Evolutionary conservation across 805 yeast species (phyloP).

Genomic region (Huiozyma naganishii): DNA sequence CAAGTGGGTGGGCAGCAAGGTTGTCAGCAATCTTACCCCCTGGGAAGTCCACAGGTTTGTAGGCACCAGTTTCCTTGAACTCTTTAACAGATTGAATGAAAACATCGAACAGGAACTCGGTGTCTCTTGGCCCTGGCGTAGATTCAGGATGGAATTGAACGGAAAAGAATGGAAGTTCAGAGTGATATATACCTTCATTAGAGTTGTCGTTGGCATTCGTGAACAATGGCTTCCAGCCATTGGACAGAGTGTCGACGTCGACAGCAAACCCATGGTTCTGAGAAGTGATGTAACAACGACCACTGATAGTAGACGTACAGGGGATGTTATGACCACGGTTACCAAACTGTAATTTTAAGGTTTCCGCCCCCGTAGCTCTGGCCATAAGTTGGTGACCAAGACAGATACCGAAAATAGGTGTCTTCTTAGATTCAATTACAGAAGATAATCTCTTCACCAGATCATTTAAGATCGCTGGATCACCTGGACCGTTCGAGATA

Average conservation of each 20-base stretch:
- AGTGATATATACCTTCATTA: slow-evolving; percentile 95
- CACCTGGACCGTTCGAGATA: slow-evolving; percentile 98
- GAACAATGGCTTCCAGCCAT: slow-evolving; percentile 88
- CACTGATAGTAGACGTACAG: slow-evolving; percentile 78
- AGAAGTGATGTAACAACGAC: slow-evolving; percentile 95
- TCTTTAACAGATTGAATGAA: slow-evolving; percentile 75
- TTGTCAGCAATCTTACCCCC: slow-evolving; percentile 76
- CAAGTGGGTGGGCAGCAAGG: slow-evolving; percentile 63
- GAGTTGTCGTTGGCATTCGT: slow-evolving; percentile 95
- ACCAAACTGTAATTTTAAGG: slow-evolving; percentile 89
- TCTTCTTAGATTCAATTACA: slow-evolving; percentile 52
- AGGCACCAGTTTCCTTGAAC: slow-evolving; percentile 39
- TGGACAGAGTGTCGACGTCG: slow-evolving; percentile 59
- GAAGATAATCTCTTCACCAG: slow-evolving; percentile 50
- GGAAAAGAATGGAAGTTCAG: slow-evolving; percentile 81
- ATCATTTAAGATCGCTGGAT: slow-evolving; percentile 75
- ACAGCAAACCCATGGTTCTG: slow-evolving; percentile 99
- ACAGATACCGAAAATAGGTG: slow-evolving; percentile 96
- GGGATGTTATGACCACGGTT: slow-evolving; percentile 99
- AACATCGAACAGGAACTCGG: slow-evolving; percentile 92
- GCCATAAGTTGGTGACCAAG: slow-evolving; percentile 96
- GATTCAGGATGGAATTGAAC: slow-evolving; percentile 99
- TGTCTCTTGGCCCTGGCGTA: slow-evolving; percentile 98
- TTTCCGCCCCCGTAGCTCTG: slow-evolving; percentile 89
- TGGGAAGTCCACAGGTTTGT: slow-evolving; percentile 78